Percentiles rank a stretch among this genome's conserved stretches.
Conservation (phyloP, 2,329 filamentous ascomycete genomes). For the Clonostachys sp. region DNA sequence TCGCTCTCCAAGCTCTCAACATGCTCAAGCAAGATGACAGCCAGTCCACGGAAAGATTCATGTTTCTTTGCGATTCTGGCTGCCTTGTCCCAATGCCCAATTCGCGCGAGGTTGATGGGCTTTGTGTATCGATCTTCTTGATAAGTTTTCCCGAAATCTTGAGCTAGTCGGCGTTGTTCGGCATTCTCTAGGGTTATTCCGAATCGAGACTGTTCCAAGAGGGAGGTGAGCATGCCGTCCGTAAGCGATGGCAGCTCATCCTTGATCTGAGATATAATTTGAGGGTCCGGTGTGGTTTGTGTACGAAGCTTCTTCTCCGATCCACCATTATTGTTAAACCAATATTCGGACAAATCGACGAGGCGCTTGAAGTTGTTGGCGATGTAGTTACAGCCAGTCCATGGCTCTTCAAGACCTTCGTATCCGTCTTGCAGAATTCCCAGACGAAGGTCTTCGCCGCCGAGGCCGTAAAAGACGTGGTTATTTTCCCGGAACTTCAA, state of each 20-base stretch:
- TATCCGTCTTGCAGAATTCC: constrained; percentile 63
- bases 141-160: constrained; percentile 43
- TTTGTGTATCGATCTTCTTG: constrained; percentile 45
- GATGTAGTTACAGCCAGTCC: constrained; percentile 70
- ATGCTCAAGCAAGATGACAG: constrained; percentile 50
- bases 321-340: constrained; percentile 32
- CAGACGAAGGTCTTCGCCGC: constrained; percentile 58
- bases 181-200: constrained; percentile 34
- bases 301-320: constrained; percentile 18
- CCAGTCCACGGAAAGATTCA: constrained; percentile 47
- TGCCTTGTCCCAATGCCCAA: constrained; percentile 52
- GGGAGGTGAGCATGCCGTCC: constrained; percentile 48
- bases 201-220: constrained; percentile 50
- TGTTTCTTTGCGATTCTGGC: constrained; percentile 56
- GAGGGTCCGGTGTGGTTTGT: constrained; percentile 26
- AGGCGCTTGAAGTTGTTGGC: constrained; percentile 59
- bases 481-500: constrained; percentile 72
- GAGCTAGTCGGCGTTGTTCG: constrained; percentile 28
- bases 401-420: constrained; percentile 70
- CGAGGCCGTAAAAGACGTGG: constrained; percentile 67
- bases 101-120: constrained; percentile 46
- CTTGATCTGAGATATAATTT: constrained; percentile 38
- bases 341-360: constrained; percentile 51
- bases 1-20: constrained; percentile 31
- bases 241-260: constrained; percentile 44